Evolutionary conservation across 108 stramenopile genomes (phyloP).

Genomic region (Aurantiochytrium sp.): DNA sequence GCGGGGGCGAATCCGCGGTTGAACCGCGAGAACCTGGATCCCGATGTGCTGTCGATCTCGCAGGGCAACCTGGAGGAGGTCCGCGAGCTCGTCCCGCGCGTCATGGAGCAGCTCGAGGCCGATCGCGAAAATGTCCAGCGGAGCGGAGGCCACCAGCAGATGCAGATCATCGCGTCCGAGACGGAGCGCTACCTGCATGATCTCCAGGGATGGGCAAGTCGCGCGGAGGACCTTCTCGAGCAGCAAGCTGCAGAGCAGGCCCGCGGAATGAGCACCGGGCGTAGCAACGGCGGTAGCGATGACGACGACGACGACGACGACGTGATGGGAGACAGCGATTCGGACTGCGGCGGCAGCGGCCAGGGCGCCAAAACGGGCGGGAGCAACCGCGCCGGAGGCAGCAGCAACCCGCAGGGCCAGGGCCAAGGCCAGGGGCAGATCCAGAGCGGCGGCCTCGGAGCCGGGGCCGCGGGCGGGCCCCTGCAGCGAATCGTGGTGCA

Average conservation of each 20-base stretch:
- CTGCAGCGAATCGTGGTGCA: neutral
- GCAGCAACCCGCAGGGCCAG: neutral
- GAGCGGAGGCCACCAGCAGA: neutral
- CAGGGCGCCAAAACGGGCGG: too few relatives aligned
- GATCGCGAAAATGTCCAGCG: neutral
- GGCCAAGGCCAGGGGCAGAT: neutral
- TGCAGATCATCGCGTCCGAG: neutral
- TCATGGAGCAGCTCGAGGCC: constrained; percentile 9
- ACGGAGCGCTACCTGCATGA: neutral
- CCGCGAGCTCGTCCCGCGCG: neutral
- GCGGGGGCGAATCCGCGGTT: neutral
- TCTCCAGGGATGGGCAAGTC: neutral
- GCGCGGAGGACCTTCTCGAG: neutral
- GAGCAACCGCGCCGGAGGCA: neutral
- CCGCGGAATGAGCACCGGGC: neutral
- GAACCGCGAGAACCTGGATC: constrained; percentile 5
- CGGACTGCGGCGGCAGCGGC: neutral
- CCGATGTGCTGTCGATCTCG: neutral
- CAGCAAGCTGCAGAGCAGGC: constrained; percentile 2
- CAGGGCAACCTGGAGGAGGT: constrained; percentile 22
- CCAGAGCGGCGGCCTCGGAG: neutral
- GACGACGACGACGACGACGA: constrained; percentile 16
- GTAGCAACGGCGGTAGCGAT: neutral
- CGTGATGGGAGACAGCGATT: neutral
- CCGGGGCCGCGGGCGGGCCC: neutral